Base-by-base conservation (phyloP, 495 filamentous ascomycete species). In the Monascus purpureus region DNA sequence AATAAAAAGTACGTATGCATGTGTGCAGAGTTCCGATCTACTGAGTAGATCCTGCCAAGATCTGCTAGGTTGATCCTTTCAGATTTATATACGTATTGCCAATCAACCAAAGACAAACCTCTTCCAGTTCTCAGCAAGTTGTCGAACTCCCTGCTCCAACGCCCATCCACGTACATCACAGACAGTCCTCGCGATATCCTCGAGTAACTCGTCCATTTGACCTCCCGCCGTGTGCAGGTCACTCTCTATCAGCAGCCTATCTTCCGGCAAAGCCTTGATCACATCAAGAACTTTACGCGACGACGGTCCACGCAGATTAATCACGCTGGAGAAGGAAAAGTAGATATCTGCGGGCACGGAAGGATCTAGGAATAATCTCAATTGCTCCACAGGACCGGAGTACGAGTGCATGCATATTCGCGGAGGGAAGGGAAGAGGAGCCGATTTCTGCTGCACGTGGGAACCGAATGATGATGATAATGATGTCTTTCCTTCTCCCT, bases 341-440 rank as follows among this genome's bases (percentile, higher is more conserved):
- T 73, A 97, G 6, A 95, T 64, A 22, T 75, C 65, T 2, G 74
- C 74, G 0, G 92, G 87, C 13, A 90, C 72, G 1, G 73, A 67
- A 2, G 72, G 74, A 40, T 79, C 60, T 37, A 85, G 53, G 39
- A 92, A 95, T 49, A 88, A 84, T 28, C 68, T 80, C 17, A 93
- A 45, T 16, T 72, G 67, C 24, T 90, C 76, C 13, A 70, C 54
- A n/a, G 80, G 69, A 1, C 86, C 92, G 19, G 82, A 86, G 49
- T 82, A 97, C 0, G 86, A 94, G 54, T 97, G 90, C 43, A 97
- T 67, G 47, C 90, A 97, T 43, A 96, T 77, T 19, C 87, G 71
- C 1, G 88, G 86, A 6, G 90, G 90, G 46, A 80, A 97, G 0
- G 80, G 80, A 27, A 67, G 62, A 25, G 65, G 59, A 22, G 20